These are phyloP conservation scores for Fusarium sp. DNA, from an alignment of 2,329 filamentous ascomycete genomes.

Conservation along the genomic window DNA sequence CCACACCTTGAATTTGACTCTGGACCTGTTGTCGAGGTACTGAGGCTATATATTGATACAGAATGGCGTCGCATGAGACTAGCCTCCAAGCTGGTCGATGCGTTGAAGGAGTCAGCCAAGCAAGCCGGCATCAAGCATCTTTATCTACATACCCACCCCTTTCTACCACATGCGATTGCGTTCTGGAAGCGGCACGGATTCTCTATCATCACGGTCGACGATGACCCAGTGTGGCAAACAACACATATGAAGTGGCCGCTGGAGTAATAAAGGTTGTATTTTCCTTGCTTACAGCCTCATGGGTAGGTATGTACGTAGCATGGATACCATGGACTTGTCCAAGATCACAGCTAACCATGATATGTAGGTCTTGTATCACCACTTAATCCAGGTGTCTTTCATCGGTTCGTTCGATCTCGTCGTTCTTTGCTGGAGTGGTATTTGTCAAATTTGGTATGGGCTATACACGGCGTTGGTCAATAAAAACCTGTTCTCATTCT, in stretches of 20 bases:
- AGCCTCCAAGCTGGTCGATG: slow-evolving; percentile 38
- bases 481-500: no score
- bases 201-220: slow-evolving; percentile 27
- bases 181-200: slow-evolving; percentile 45
- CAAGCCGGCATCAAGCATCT: slow-evolving; percentile 29
- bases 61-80: slow-evolving; percentile 41
- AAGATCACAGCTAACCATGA: no score
- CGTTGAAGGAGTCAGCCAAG: slow-evolving; percentile 26
- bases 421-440: no score
- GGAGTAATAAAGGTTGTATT: no score
- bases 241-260: slow-evolving; percentile 40
- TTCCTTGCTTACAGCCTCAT: no score
- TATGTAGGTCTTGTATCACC: no score
- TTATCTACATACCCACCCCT: slow-evolving; percentile 46
- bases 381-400: no score
- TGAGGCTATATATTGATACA: slow-evolving; percentile 43
- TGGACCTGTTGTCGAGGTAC: slow-evolving; percentile 39
- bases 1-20: slow-evolving; percentile 29
- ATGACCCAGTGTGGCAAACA: slow-evolving; percentile 44
- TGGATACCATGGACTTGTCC: no score
- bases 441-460: no score
- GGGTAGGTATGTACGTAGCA: no score
- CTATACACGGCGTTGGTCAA: no score
- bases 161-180: slow-evolving; percentile 37
- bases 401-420: no score